These are phyloP conservation scores for Candida pseudoglaebosa DNA, from an alignment of 805 yeast species.

Conservation along the genomic window DNA sequence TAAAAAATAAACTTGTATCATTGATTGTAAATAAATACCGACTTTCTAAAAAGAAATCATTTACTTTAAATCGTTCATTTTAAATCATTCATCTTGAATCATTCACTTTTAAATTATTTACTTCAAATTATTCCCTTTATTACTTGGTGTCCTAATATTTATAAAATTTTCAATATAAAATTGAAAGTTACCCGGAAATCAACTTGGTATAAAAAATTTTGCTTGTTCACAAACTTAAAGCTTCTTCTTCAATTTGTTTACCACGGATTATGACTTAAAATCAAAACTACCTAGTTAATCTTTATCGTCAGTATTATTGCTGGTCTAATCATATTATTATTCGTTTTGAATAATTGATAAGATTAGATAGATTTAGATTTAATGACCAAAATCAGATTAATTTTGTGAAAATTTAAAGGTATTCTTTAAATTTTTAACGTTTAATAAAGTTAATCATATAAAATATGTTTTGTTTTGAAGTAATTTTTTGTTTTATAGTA, in stretches of 20 bases:
- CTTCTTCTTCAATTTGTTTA: conserved; percentile 22
- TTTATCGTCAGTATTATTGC: conserved; percentile 15
- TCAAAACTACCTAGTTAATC: conserved; percentile 25
- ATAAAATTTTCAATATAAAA: too few relatives aligned
- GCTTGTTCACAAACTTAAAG: neutral
- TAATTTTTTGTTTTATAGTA: conserved; percentile 27
- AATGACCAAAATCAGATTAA: conserved; percentile 9
- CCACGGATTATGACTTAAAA: conserved; percentile 26
- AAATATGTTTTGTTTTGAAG: conserved; percentile 14
- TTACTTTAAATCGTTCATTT: too few relatives aligned
- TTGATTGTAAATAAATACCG: too few relatives aligned
- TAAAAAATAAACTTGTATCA: too few relatives aligned
- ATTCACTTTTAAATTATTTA: neutral
- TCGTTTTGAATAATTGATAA: conserved; percentile 18
- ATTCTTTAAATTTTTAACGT: conserved; percentile 12
- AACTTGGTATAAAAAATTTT: neutral
- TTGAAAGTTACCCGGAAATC: conserved; percentile 5
- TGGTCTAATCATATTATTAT: conserved; percentile 17
- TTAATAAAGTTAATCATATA: neutral
- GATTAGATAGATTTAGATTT: conserved; percentile 7
- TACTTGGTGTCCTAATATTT: too few relatives aligned
- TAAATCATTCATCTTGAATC: too few relatives aligned
- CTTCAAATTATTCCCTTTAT: neutral
- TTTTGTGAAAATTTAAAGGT: conserved; percentile 14
- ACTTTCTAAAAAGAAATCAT: too few relatives aligned